Evolutionary conservation across 495 filamentous ascomycete species (phyloP).

Genomic region (Paragyromitra xinjiangensis): DNA sequence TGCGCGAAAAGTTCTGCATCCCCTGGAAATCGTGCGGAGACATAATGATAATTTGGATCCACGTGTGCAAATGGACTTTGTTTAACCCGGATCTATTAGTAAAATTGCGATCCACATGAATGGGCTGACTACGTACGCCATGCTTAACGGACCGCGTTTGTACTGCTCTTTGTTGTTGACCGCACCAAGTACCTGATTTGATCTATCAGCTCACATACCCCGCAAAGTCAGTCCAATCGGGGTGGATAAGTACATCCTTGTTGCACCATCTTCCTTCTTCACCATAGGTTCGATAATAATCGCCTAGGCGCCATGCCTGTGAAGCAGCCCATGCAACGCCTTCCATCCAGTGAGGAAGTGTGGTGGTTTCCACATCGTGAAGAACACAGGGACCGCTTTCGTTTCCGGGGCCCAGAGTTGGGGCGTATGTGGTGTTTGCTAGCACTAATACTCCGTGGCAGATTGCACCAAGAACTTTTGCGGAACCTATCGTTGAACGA

Average conservation of each 20-base stretch:
- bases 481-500: conserved; percentile 11
- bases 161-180: conserved; percentile 43
- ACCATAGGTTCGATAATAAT: conserved; percentile 50
- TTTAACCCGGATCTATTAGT: background rate
- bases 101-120: background rate
- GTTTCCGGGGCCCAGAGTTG: background rate
- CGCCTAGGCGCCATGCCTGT: conserved; percentile 50
- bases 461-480: conserved; percentile 49
- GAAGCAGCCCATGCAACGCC: conserved; percentile 45
- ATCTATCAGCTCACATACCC: conserved; percentile 4
- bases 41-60: conserved; percentile 49
- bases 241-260: conserved; percentile 29
- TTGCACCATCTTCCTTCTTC: conserved; percentile 38
- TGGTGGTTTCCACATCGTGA: conserved; percentile 49
- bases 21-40: conserved; percentile 46
- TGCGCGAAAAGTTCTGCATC: conserved; percentile 30
- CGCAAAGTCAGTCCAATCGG: background rate
- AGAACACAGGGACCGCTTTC: conserved; percentile 23
- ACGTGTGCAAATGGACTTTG: conserved; percentile 47
- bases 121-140: background rate
- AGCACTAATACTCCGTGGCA: conserved; percentile 50
- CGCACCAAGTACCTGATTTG: conserved; percentile 21
- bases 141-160: conserved; percentile 36
- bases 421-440: conserved; percentile 38
- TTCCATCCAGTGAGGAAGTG: conserved; percentile 54